These are phyloP conservation scores for Arthrobotrys iridis DNA, from an alignment of 2,329 filamentous ascomycete genomes.

Conservation along the genomic window DNA sequence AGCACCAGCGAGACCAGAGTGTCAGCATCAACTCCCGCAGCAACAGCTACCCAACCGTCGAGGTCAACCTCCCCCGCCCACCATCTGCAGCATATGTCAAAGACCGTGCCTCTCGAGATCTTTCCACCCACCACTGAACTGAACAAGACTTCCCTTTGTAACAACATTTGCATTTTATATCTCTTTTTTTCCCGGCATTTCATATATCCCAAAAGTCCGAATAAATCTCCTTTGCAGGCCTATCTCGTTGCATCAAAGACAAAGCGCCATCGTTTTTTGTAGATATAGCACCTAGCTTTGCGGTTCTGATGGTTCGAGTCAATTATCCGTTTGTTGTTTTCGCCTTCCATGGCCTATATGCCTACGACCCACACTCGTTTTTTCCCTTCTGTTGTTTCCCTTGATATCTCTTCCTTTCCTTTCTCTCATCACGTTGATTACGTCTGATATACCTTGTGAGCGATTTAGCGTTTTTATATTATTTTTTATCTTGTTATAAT, in stretches of 20 bases:
- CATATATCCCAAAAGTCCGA: constrained; percentile 51
- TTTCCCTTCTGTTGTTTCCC: not conserved
- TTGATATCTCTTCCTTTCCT: not conserved
- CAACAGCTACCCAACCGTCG: constrained; percentile 40
- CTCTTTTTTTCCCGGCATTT: not conserved
- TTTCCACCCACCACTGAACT: constrained; percentile 39
- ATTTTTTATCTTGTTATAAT: constrained; percentile 2
- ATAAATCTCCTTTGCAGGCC: constrained; percentile 34
- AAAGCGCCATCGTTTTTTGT: constrained; percentile 8
- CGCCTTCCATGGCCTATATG: constrained; percentile 25
- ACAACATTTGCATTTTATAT: constrained; percentile 28
- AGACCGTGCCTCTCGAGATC: constrained; percentile 34
- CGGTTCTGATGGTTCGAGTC: constrained; percentile 1
- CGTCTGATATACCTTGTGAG: constrained; percentile 50
- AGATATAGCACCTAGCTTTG: constrained; percentile 37
- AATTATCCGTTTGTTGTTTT: constrained; percentile 3
- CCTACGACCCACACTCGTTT: constrained; percentile 44
- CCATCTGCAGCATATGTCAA: constrained; percentile 43
- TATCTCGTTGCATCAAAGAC: constrained; percentile 9
- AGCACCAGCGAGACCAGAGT: constrained; percentile 4
- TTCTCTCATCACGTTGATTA: constrained; percentile 23
- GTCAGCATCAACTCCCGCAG: not conserved
- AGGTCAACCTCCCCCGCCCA: constrained; percentile 41
- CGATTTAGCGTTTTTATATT: constrained; percentile 50
- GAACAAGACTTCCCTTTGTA: constrained; percentile 28